Evolutionary conservation across 2,329 filamentous ascomycete genomes (phyloP), one percentile per base, ranked within the genome.

Genomic region (Pseudodiploospora longispora): DNA sequence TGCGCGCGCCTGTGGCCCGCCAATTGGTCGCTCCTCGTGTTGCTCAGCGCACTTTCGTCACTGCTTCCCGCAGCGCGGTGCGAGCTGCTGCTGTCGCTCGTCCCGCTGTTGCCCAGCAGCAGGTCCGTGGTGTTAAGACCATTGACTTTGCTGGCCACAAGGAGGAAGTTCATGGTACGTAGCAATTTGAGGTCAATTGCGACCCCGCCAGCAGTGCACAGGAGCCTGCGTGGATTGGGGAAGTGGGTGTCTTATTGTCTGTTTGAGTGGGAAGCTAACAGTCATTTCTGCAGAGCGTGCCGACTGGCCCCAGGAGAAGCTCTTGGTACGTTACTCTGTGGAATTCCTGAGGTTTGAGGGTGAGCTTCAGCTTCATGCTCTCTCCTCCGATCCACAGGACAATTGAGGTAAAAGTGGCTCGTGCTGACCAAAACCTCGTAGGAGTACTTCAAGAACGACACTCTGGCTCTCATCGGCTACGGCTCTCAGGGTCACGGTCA

Each of bases 381-480:
- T 35, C 40, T 35, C 28, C 19, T 19, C 19, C 12, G 12, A 9
- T 34, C 12, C 29, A 5, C 6, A 34, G 32, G 9, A 9, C 32
- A 34, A 34, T 34, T 34, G 32, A 12, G 8, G 32, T 34, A 9
- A 12, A 34, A 4, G 3, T 19, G 19, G 19, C 19, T 19, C 19
- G 19, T 19, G 36, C 48, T 53, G 37, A 47, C 43, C 29, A 41
- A 27, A 27, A 19, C 28, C 40, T 40, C 58, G 95, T 57, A 95
- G 87, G 88, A 97, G 55, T 98, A 91, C 84, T 98, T 98, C 87
- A 97, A 97, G 82, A 82, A 98, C 75, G 93, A 98, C 73, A 97
- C 91, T 58, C 87, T 98, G 60, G 93, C 93, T 65, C 85, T 98
- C 65, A 98, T 98, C 71, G 93, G 93, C 68, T 98, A 98, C 74